Evolutionary conservation across 768 basidiomycete genomes (phyloP).

Genomic region (Suillus americanus): DNA sequence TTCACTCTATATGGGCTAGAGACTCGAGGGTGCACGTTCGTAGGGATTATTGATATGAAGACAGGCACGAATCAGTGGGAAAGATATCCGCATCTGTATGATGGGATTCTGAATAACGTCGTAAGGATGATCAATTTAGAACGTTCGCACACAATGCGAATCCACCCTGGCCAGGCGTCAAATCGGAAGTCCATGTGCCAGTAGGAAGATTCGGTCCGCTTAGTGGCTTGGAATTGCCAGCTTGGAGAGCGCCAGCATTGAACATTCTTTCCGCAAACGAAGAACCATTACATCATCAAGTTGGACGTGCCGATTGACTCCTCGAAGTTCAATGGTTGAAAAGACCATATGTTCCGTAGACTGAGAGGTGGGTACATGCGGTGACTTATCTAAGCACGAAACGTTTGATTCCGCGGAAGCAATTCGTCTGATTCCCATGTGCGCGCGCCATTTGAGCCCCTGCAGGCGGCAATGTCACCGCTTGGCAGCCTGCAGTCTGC

Average conservation of each 20-base stretch:
- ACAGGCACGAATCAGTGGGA: background rate
- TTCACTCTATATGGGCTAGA: background rate
- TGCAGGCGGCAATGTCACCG: no score
- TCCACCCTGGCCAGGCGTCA: no score
- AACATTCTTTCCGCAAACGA: background rate
- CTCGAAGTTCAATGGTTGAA: background rate
- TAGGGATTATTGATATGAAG: background rate
- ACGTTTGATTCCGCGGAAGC: no score
- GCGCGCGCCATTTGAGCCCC: no score
- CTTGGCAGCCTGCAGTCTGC: no score
- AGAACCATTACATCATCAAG: no score
- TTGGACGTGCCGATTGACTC: background rate
- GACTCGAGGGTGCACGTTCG: conserved; percentile 8
- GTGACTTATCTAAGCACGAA: no score
- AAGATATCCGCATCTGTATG: background rate
- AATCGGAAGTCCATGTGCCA: background rate
- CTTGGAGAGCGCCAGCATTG: no score
- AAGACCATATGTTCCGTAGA: background rate
- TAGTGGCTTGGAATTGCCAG: no score
- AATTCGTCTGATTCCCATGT: no score
- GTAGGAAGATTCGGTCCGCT: background rate
- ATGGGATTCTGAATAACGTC: background rate
- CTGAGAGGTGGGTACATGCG: background rate
- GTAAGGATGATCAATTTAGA: background rate
- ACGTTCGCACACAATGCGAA: background rate